A percentile compares a stretch with the other conserved stretches of the same genome.
These are phyloP conservation scores for Trichocladium uniseriatum DNA, from an alignment of 495 filamentous ascomycete genomes.

Conservation along the genomic window DNA sequence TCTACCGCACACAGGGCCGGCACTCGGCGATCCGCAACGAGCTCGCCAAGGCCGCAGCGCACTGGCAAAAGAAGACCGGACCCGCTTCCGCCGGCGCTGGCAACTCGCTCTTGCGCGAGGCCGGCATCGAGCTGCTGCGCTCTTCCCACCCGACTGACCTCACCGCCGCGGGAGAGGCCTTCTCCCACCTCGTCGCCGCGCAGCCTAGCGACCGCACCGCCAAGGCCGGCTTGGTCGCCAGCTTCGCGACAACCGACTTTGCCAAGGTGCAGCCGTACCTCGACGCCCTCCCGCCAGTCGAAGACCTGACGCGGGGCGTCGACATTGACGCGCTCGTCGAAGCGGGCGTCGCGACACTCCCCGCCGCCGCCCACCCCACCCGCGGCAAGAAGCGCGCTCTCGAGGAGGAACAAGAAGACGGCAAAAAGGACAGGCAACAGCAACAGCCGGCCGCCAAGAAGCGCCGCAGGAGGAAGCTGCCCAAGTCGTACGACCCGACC, in stretches of 20 bases:
- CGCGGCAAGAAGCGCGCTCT: slow-evolving; percentile 24
- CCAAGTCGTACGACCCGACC: slow-evolving; percentile 63
- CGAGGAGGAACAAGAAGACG: slow-evolving; percentile 43
- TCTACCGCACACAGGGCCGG: slow-evolving; percentile 75
- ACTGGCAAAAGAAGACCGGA: slow-evolving; percentile 56
- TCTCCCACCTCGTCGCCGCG: slow-evolving; percentile 53
- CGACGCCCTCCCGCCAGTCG: slow-evolving; percentile 54
- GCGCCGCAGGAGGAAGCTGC: slow-evolving; percentile 64
- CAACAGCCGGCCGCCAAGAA: slow-evolving; percentile 50
- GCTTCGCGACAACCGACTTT: slow-evolving; percentile 61
- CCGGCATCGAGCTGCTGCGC: slow-evolving; percentile 67
- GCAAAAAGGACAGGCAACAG: slow-evolving; percentile 47
- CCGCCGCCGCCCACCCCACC: slow-evolving; percentile 22
- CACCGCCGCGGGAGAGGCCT: slow-evolving; percentile 60
- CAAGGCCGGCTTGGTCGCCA: slow-evolving; percentile 73
- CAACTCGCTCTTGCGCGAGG: slow-evolving; percentile 60
- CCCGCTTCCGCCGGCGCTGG: slow-evolving; percentile 32
- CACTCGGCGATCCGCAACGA: slow-evolving; percentile 59
- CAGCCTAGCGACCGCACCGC: slow-evolving; percentile 56
- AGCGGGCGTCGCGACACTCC: slow-evolving; percentile 61
- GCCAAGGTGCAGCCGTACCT: slow-evolving; percentile 50
- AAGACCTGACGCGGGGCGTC: slow-evolving; percentile 54
- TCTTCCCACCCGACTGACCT: slow-evolving; percentile 60
- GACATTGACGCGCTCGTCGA: slow-evolving; percentile 63
- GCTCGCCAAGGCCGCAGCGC: slow-evolving; percentile 68